Evolutionary conservation across 352 stramenopile species (phyloP), one percentile per base, ranked within the genome.

Genomic region (Phytophthora fragariae): DNA sequence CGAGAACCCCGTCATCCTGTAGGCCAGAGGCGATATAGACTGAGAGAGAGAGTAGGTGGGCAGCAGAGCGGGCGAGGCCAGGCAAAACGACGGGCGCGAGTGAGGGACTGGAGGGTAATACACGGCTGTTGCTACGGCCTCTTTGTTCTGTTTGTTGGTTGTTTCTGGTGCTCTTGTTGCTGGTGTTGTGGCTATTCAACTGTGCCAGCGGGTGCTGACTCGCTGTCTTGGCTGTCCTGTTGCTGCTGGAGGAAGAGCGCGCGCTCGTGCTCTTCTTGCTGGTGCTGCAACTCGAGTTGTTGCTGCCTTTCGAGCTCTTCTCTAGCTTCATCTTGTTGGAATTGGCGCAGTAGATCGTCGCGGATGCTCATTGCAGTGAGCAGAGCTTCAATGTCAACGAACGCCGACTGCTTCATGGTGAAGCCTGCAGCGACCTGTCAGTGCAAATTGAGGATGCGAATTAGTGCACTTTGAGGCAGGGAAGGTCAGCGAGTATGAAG

Each of bases 1-100:
- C 11, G 82, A 92, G 73, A 94, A 95, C 76, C 90, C 90, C 27
- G 80, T 91, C 41, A 89, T 95, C 52, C 73, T 94, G 77, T 97
- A 94, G 58, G 44, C 41, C 52, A 29, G 50, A 54, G 33, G 57
- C 62, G 68, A 74, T 75, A 69, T 73, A 75, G 67, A 81, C n/a
- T 7, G 39, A 27, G 46, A 52, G 54, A 35, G 14, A 19, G 29
- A 57, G 46, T 11, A 55, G 49, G 41, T 56, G 39, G 35, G 29
- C 27, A 41, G 39, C 24, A 47, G 39, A 47, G 39, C 39, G 39
- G 39, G n/a, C 39, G 39, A 47, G 39, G 21, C 49, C 49, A 21
- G 21, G 12, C 49, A 56, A 33, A 11, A 56, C 39, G 39, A 56
- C 39, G 14, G 14, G 8, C 39, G 39, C 39, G 39, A 47, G 2